Base-by-base conservation (phyloP, 805 yeast species). In the Starmerella geochares region DNA sequence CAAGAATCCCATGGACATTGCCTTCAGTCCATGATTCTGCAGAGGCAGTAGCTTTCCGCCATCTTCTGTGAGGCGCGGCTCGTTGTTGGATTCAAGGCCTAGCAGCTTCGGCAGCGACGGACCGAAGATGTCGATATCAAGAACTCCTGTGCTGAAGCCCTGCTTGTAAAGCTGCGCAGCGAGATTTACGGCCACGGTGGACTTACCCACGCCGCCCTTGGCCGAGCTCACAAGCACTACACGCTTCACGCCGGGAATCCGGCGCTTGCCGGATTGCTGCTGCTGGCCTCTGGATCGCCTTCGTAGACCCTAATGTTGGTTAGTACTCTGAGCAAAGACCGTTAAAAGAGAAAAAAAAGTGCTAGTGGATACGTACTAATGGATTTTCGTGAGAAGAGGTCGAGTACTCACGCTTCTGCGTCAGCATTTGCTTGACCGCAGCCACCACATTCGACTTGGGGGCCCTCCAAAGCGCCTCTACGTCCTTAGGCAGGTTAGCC, bases 1-100 rank as follows among this genome's bases (percentile, higher is more conserved):
- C 56, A 86, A 67, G 59, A 80, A 85, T 0, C 95, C 95, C 94
- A 86, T 86, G 0, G 94, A 84, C 95, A 86, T 86, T 6, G 87
- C 76, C 56, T 82, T 80, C 2, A 86, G 62, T 0, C 95, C 95
- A 55, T 80, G 83, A 61, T 83, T 85, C 10, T 71, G 63, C 57
- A 84, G 64, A 0, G 95, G 95, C 0, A 80, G 60, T 2, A 85
- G 67, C 56, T 74, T 73, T 14, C 40, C 17, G 0, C 86, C 85
- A 2, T 58, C 55, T 0, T 57, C 52, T 0, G 77, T 65, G 11
- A 81, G 60, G 24, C 82, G 60, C 1, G 94, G 92, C 57, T 82
- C 90, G 0, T 88, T 87, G 13, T 17, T 23, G 23, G 21, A 21
- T 1, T 67, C 56, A 7, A 86, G 68, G n/a, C 75, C 75, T 67